Percentiles rank a stretch among this genome's conserved stretches.
Evolutionary conservation across 169 alveolate genomes (phyloP).

Genomic region (Eimeria praecox): DNA sequence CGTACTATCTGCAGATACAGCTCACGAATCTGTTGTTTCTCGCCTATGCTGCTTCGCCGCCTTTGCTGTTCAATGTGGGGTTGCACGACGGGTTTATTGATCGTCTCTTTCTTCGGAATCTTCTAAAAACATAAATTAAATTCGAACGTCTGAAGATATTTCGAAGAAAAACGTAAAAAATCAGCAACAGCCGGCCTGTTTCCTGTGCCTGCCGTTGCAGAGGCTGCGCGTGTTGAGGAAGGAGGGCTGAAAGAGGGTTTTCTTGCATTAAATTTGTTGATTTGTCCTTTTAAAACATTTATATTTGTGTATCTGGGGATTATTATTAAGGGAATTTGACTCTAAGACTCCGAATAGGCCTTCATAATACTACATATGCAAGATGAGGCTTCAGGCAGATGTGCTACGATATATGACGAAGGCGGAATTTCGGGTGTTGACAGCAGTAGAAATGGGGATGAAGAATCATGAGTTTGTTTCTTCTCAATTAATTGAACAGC

Average conservation of each 20-base stretch:
- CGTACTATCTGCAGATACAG: not conserved
- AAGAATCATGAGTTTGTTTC: slow-evolving; percentile 99
- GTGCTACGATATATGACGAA: slow-evolving; percentile 86
- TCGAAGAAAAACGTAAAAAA: not conserved
- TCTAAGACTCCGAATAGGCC: not conserved
- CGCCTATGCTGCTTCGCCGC: not conserved
- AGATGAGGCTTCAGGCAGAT: slow-evolving; percentile 83
- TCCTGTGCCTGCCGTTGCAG: not conserved
- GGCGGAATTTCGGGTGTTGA: slow-evolving; percentile 87
- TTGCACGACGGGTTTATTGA: not conserved
- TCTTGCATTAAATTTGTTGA: no score
- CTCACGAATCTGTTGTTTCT: not conserved
- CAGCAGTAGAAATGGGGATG: slow-evolving; percentile 98
- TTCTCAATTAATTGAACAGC: slow-evolving; percentile 96
- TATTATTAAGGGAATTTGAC: no score
- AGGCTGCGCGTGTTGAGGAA: not conserved
- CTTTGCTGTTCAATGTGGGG: not conserved
- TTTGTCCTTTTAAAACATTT: no score
- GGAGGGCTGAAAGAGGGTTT: not conserved
- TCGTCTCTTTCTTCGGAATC: not conserved
- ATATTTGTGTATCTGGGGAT: not conserved
- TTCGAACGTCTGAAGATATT: not conserved
- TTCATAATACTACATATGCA: not conserved
- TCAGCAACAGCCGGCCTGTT: not conserved
- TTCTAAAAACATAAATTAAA: no score